Evolutionary conservation across 2,329 filamentous ascomycete genomes (phyloP), one percentile per base, ranked within the genome.

Genomic region (Pseudogymnoascus sp.): DNA sequence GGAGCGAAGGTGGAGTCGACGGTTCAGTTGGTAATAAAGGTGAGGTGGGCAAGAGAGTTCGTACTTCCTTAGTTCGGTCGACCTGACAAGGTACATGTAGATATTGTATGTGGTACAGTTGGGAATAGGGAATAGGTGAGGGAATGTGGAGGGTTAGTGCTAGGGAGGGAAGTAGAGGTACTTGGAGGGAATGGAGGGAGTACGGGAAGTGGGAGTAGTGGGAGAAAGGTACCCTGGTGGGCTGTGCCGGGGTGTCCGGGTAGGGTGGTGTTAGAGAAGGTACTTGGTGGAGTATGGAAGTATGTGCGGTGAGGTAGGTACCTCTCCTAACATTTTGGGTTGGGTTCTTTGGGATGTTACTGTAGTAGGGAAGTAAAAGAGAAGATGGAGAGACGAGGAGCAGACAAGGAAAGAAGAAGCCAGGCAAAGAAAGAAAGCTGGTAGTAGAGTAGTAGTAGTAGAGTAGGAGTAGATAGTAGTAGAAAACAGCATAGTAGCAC

Each of bases 11-110:
- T 53, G 47, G 47, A 53, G 47, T 53, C 47, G 26, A 53, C 47
- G 26, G 24, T 29, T 53, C 7, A 31, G 47, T 53, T 53, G 47
- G 47, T 53, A 53, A 50, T 50, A 50, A 50, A 50, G 24, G 44
- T 50, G 42, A 47, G 42, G 42, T 47, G 42, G 42, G 44, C 44
- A 50, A 50, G 44, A 56, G 47, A 56, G 47, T 56, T 56, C 47
- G 47, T 56, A 56, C 47, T 56, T 56, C 47, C 47, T 56, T 56
- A 56, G 47, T 56, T 56, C 47, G 47, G 47, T 56, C n/a, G 47
- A 56, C 26, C 47, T 33, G 47, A 56, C 47, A 56, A 56, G 47
- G 47, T 56, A 56, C 47, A 33, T 19, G 47, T 31, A 56, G n/a
- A 33, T 56, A 56, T 31, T 31, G 47, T 56, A 56, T 3, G 47